Conservation (phyloP, 176 grass and related monocot species). For the Ensete ventricosum region DNA sequence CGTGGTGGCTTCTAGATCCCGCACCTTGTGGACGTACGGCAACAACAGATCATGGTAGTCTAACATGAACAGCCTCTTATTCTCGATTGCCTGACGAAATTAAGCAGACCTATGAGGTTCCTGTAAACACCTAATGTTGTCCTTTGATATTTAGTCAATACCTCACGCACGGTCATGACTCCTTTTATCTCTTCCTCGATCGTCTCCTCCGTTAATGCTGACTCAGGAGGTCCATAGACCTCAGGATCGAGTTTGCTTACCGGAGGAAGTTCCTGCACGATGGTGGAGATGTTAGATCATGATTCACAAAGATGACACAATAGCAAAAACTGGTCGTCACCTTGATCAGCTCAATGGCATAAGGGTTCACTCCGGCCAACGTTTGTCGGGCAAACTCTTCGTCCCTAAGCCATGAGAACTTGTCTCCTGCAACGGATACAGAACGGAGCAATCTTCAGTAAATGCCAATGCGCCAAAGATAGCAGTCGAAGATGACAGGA, state of each 20-base stretch:
- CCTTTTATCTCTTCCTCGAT: constrained; percentile 29
- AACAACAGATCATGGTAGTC: constrained; percentile 78
- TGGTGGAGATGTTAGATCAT: not conserved
- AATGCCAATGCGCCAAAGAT: too few relatives aligned
- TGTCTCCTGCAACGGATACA: constrained; percentile 36
- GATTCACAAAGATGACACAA: too few relatives aligned
- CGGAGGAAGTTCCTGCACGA: constrained; percentile 40
- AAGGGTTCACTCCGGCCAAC: constrained; percentile 55
- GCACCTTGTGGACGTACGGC: constrained; percentile 71
- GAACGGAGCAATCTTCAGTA: not conserved
- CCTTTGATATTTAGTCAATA: not conserved
- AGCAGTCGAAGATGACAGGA: not conserved
- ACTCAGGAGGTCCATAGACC: constrained; percentile 35
- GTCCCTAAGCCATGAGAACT: constrained; percentile 59
- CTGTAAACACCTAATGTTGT: not conserved
- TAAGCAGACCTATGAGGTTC: not conserved
- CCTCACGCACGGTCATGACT: constrained; percentile 35
- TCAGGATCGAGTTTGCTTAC: constrained; percentile 37
- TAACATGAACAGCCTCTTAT: constrained; percentile 67
- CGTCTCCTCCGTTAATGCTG: constrained; percentile 32
- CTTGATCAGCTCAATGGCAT: constrained; percentile 41
- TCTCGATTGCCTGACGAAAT: constrained; percentile 31
- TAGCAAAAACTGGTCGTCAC: not conserved
- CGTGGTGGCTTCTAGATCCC: constrained; percentile 37
- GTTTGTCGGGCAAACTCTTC: constrained; percentile 63